Percentiles rank a stretch among this genome's conserved stretches.
Conservation (phyloP, 2,329 filamentous ascomycete genomes). For the Blastomyces silverae region DNA sequence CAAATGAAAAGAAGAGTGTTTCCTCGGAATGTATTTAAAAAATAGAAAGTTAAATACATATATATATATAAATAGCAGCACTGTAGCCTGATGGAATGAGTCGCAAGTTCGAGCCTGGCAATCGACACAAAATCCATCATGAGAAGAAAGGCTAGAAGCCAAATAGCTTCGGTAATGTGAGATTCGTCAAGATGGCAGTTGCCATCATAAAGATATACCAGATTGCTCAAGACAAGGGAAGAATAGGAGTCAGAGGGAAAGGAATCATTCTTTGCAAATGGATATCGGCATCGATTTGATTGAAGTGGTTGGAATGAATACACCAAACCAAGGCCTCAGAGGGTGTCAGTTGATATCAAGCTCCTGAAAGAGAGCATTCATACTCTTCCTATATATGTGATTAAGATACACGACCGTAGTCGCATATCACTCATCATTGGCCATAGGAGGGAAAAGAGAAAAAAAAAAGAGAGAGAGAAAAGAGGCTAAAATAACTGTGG, state of each 20-base stretch:
- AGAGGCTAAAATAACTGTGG: slow-evolving; percentile 15
- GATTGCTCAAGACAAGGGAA: not conserved
- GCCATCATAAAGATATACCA: not conserved
- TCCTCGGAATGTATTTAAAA: not conserved
- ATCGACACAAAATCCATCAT: not conserved
- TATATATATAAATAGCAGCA: too few species aligned
- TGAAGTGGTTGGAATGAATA: not conserved
- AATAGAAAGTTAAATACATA: not conserved
- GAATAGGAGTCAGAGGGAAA: not conserved
- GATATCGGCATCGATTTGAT: not conserved
- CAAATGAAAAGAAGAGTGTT: not conserved
- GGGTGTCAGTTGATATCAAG: slow-evolving; percentile 11
- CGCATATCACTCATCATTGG: slow-evolving; percentile 7
- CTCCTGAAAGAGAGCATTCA: slow-evolving; percentile 8
- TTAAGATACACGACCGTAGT: slow-evolving; percentile 8
- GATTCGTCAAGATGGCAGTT: not conserved
- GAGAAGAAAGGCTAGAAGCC: not conserved
- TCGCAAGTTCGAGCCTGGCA: not conserved
- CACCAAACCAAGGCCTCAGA: slow-evolving; percentile 7
- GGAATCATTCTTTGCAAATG: not conserved
- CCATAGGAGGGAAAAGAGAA: slow-evolving; percentile 27
- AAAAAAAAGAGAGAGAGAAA: slow-evolving; percentile 29
- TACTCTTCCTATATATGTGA: slow-evolving; percentile 20
- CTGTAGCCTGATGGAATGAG: not conserved
- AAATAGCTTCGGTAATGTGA: not conserved